A percentile compares a stretch with the other conserved stretches of the same genome.
Evolutionary conservation across 1,284 basidiomycete species (phyloP).

Genomic region (Cutaneotrichosporon cavernicola): DNA sequence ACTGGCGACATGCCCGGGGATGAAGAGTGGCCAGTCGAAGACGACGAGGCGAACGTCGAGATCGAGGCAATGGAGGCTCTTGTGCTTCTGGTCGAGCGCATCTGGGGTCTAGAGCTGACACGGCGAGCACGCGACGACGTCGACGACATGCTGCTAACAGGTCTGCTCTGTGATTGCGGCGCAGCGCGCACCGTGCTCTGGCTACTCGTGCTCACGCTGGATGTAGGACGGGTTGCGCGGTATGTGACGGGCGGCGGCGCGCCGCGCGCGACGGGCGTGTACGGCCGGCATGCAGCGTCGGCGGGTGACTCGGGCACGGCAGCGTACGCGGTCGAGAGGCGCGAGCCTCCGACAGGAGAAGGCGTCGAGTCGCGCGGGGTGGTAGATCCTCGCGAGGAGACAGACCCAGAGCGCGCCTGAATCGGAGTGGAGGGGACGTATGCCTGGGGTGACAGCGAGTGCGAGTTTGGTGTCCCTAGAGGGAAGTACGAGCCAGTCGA

Average conservation of each 20-base stretch:
- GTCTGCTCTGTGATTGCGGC: constrained; percentile 3
- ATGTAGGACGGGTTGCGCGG: constrained; percentile 12
- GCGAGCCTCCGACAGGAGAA: neutral
- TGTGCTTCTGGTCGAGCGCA: constrained; percentile 11
- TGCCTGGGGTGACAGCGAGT: neutral
- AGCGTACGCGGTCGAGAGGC: neutral
- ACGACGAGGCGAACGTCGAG: constrained; percentile 13
- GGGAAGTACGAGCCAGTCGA: neutral
- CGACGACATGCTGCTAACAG: constrained; percentile 8
- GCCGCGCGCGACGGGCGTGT: neutral
- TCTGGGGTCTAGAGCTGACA: constrained; percentile 14
- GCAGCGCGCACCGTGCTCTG: constrained; percentile 6
- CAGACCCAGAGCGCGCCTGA: neutral
- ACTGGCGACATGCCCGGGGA: constrained; percentile 5
- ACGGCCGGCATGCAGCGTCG: constrained; percentile 2
- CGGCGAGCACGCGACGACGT: constrained; percentile 11
- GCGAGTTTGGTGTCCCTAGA: neutral
- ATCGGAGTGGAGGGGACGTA: neutral
- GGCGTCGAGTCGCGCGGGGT: neutral
- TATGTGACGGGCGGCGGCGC: neutral
- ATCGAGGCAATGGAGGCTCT: constrained; percentile 20
- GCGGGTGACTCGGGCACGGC: constrained; percentile 1
- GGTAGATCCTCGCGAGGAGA: neutral
- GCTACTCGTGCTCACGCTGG: constrained; percentile 6
- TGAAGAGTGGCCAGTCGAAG: neutral